phyloP scores from a whole-genome alignment of 2,329 filamentous ascomycete species.

The Diaporthe sp. region DNA sequence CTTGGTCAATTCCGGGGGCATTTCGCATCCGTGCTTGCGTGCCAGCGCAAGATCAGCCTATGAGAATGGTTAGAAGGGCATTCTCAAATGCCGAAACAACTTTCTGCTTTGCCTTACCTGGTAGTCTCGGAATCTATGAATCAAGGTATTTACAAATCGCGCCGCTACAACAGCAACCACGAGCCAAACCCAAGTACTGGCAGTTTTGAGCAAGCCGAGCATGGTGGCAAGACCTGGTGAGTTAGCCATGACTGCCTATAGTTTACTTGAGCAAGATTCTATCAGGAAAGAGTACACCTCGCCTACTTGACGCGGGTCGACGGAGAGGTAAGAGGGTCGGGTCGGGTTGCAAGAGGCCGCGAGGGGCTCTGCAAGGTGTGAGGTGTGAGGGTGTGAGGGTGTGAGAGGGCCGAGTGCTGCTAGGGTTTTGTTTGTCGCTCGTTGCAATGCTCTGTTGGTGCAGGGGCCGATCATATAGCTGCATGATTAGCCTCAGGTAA shows the following conservation, averaged over 20 bases:
- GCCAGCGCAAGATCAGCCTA: background rate
- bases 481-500: background rate
- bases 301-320: too few species aligned
- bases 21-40: background rate
- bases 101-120: background rate
- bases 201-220: background rate
- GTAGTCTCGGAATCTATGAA: background rate
- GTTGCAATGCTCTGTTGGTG: background rate
- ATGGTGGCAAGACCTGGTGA: background rate
- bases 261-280: too few species aligned
- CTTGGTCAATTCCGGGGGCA: background rate
- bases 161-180: background rate
- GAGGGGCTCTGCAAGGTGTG: background rate
- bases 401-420: background rate
- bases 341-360: background rate
- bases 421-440: background rate
- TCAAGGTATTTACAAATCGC: background rate
- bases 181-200: background rate
- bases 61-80: background rate
- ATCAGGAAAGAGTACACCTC: background rate
- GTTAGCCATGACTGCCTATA: background rate
- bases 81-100: background rate
- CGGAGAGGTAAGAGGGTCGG: background rate
- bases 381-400: background rate
- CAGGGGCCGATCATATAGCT: background rate